These are phyloP conservation scores for Capronia epimyces DNA, from an alignment of 2,329 filamentous ascomycete genomes.

Conservation along the genomic window DNA sequence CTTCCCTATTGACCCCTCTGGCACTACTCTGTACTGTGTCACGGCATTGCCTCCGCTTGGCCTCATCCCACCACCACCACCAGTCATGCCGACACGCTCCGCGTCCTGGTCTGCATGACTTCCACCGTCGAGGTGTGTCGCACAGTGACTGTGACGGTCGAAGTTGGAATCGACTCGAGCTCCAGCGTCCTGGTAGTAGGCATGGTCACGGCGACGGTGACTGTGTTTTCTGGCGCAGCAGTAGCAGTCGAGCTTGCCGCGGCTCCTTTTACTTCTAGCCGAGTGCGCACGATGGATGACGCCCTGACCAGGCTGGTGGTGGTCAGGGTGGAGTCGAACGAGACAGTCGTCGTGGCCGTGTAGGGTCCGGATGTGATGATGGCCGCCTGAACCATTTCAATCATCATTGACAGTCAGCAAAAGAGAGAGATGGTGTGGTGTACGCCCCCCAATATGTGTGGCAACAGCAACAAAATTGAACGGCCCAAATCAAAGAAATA, in stretches of 20 bases:
- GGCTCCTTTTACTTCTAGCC: neutral
- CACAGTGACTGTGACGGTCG: constrained; percentile 6
- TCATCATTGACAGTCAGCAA: neutral
- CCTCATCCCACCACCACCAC: neutral
- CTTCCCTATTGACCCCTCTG: too few species aligned
- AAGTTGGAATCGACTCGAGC: constrained; percentile 6
- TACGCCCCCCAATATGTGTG: too few species aligned
- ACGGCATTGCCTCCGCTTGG: too few species aligned
- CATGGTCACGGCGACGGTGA: constrained; percentile 15
- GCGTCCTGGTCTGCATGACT: constrained; percentile 12
- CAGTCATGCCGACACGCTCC: neutral
- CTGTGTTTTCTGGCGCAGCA: constrained; percentile 3
- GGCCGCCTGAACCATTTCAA: neutral
- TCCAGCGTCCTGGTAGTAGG: constrained; percentile 13
- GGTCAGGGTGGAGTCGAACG: constrained; percentile 12
- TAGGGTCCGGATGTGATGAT: constrained; percentile 9
- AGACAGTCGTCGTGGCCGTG: constrained; percentile 13
- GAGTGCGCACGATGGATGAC: constrained; percentile 9
- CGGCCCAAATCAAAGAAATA: too few species aligned
- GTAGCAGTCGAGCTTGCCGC: neutral
- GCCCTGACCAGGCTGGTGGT: constrained; percentile 5
- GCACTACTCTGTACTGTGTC: too few species aligned
- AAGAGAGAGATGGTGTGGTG: neutral
- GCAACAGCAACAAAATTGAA: neutral
- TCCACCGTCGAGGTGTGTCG: constrained; percentile 7